A percentile compares a stretch with the other conserved stretches of the same genome.
Conservation (phyloP, 257 asterid species). For the Penstemon davidsonii region DNA sequence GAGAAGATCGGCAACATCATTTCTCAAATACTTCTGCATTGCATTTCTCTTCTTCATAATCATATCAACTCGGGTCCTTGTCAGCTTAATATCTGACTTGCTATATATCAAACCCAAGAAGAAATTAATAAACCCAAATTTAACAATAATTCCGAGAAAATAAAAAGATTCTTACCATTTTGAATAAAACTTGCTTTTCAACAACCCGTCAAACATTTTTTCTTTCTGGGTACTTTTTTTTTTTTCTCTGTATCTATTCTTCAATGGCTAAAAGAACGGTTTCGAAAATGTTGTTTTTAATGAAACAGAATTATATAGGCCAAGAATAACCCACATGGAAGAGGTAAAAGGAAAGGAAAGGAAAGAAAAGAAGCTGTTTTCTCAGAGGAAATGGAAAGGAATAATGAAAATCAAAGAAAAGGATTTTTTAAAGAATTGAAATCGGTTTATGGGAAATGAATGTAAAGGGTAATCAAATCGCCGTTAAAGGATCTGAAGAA, state of each 20-base stretch:
- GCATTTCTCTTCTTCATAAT: conserved; percentile 76
- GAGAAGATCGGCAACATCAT: conserved; percentile 74
- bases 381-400: conserved; percentile 23
- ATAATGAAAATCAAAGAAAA: conserved; percentile 25
- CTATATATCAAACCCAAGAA: conserved; percentile 36
- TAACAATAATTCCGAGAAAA: background rate
- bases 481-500: conserved; percentile 19
- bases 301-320: conserved; percentile 31
- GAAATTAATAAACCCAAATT: background rate
- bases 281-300: conserved; percentile 30
- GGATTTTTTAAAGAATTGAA: conserved; percentile 8
- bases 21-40: conserved; percentile 69
- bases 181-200: conserved; percentile 65
- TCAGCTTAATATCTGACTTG: conserved; percentile 65
- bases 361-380: conserved; percentile 47
- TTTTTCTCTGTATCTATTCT: background rate
- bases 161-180: conserved; percentile 53
- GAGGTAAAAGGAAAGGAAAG: conserved; percentile 37
- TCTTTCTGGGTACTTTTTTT: background rate
- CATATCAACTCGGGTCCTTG: conserved; percentile 58
- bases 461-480: conserved; percentile 32
- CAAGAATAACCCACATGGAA: conserved; percentile 32
- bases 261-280: conserved; percentile 17
- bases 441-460: conserved; percentile 20
- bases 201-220: conserved; percentile 60